Evolutionary conservation across 75 land plant genomes (phyloP), one percentile per base, ranked within the genome.

Genomic region (Azolla pinnata): DNA sequence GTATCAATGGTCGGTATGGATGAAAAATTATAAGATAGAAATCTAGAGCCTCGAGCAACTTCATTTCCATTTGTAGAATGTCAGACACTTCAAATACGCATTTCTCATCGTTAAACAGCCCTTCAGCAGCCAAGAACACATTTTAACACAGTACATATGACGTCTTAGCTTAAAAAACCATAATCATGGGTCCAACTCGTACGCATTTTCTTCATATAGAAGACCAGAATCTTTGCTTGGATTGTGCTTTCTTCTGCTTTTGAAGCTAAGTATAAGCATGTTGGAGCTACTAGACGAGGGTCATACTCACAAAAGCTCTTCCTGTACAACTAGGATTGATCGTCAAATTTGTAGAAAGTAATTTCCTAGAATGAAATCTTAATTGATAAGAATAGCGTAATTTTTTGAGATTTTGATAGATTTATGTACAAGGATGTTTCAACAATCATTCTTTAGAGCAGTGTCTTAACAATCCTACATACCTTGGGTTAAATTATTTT

Each of bases 11-110:
- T 17, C 84, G 83, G 52, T 92, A 92, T 25, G 97, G 97, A 67
- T 92, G 97, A 55, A 72, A 92, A 42, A 88, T 81, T 57, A 92
- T 86, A 54, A 92, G 75, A 66, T 85, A 92, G 67, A 87, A 92
- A 58, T 92, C 83, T 33, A 92, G 86, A 25, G 90, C 95, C 70
- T 92, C 97, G 54, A 92, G 81, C 23, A 92, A 79, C 69, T 81
- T 86, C 97, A 92, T 92, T 70, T 92, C 97, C 97, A 92, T 92
- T 63, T 92, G 96, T 31, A 92, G 82, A 33, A 92, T 74, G 51
- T 92, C 96, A 56, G 90, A 85, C 51, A 88, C 79, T 45, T 88
- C 97, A 59, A 66, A 88, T 2, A 61, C 55, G 49, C 78, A 77
- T 54, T 67, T 83, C 62, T 78, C 82, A 66, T 63, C 60, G 30